Percentiles rank a stretch among this genome's conserved stretches.
Evolutionary conservation across 352 stramenopile species (phyloP).

Genomic region (Plasmopara halstedii): DNA sequence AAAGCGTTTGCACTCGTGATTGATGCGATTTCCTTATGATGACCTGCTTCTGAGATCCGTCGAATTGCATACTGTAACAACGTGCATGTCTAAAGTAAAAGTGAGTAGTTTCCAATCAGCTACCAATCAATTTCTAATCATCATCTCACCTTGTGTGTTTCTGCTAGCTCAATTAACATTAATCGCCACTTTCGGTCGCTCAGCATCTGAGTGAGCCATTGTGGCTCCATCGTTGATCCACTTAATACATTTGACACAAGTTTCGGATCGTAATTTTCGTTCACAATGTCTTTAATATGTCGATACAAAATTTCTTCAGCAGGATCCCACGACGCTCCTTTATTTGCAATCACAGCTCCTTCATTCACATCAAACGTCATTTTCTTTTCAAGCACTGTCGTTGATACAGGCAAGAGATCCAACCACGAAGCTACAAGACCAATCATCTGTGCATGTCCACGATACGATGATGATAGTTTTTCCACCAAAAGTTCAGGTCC

Average conservation of each 20-base stretch:
- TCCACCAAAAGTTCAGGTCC: conserved; percentile 81
- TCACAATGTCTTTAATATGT: conserved; percentile 69
- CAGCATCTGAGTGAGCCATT: conserved; percentile 83
- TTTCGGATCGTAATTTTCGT: conserved; percentile 78
- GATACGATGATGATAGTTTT: conserved; percentile 80
- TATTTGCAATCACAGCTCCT: conserved; percentile 51
- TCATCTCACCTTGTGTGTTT: conserved; percentile 73
- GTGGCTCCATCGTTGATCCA: conserved; percentile 58
- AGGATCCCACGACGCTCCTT: conserved; percentile 61
- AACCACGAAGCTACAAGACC: conserved; percentile 77
- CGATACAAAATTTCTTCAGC: conserved; percentile 74
- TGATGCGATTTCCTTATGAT: conserved; percentile 85
- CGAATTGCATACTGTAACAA: conserved; percentile 82
- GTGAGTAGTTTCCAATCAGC: conserved; percentile 6
- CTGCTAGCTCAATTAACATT: conserved; percentile 80
- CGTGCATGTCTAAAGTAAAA: conserved; percentile 48
- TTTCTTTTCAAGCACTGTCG: conserved; percentile 60
- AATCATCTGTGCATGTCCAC: conserved; percentile 84
- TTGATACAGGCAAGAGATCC: conserved; percentile 51
- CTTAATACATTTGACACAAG: conserved; percentile 83
- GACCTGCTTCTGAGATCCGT: conserved; percentile 74
- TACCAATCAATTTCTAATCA: background rate
- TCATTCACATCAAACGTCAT: conserved; percentile 67
- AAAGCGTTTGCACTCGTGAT: conserved; percentile 80
- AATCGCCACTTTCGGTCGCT: conserved; percentile 70